These are phyloP conservation scores for Globisporangium yorkense DNA, from an alignment of 352 stramenopile genomes.

Conservation along the genomic window DNA sequence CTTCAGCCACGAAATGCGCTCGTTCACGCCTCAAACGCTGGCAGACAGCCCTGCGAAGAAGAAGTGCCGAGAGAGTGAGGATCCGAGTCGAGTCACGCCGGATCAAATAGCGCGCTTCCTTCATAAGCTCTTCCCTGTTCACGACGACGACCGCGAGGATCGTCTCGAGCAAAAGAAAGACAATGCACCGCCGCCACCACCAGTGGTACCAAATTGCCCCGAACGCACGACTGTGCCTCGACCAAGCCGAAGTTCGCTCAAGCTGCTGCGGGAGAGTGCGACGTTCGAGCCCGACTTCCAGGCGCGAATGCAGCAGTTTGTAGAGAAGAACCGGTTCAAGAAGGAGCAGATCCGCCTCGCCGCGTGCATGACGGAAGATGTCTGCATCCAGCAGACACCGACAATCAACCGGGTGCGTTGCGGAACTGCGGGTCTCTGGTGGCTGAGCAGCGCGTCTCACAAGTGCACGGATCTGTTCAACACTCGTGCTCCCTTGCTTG, in stretches of 20 bases:
- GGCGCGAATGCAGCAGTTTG: constrained; percentile 43
- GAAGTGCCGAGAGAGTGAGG: not conserved
- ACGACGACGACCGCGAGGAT: not conserved
- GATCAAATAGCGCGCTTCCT: not conserved
- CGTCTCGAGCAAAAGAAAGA: not conserved
- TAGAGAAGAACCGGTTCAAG: constrained; percentile 30
- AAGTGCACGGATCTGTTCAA: not conserved
- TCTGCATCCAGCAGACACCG: constrained; percentile 23
- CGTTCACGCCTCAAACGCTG: constrained; percentile 5
- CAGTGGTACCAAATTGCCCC: not conserved
- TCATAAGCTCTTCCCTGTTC: not conserved
- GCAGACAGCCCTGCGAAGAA: not conserved
- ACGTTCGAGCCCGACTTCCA: constrained; percentile 65
- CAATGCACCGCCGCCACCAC: no score
- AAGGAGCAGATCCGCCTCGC: constrained; percentile 41
- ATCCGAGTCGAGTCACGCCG: not conserved
- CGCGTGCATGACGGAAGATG: constrained; percentile 23
- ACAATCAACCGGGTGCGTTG: constrained; percentile 49
- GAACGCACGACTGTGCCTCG: constrained; percentile 2
- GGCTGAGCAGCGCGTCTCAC: no score
- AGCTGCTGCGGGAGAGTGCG: constrained; percentile 34
- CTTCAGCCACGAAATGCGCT: constrained; percentile 15
- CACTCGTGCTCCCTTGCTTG: no score
- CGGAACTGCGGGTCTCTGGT: not conserved
- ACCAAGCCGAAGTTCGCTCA: constrained; percentile 23